Percentiles rank a stretch among this genome's conserved stretches.
These are phyloP conservation scores for Candida ficus DNA, from an alignment of 805 yeast species.

Conservation along the genomic window DNA sequence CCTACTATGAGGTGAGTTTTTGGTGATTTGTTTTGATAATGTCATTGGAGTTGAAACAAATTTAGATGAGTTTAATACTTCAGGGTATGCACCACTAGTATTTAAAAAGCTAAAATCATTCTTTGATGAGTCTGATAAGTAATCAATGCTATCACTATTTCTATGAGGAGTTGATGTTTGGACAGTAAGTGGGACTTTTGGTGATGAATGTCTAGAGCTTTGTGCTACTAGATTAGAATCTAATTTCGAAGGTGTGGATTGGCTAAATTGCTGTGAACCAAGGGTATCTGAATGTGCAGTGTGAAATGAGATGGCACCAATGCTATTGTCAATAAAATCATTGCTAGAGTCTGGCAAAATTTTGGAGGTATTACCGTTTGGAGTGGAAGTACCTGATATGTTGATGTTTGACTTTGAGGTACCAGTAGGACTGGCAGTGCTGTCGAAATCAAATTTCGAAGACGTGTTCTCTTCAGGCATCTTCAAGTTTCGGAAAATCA, in stretches of 20 bases:
- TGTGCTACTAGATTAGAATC: too few species aligned
- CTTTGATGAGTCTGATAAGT: slow-evolving; percentile 7
- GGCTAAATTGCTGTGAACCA: background rate
- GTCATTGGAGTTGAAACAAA: slow-evolving; percentile 6
- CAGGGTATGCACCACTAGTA: slow-evolving; percentile 15
- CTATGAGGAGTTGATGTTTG: slow-evolving; percentile 15
- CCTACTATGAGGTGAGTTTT: slow-evolving; percentile 21
- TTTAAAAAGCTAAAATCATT: slow-evolving; percentile 23
- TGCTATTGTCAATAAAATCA: background rate
- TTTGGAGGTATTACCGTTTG: background rate
- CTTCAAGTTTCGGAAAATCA: too few species aligned
- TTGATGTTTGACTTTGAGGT: too few species aligned
- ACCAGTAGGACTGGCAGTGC: too few species aligned
- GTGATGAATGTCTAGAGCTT: slow-evolving; percentile 8
- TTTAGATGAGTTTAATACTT: background rate
- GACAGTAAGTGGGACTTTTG: slow-evolving; percentile 7
- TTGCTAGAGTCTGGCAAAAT: background rate
- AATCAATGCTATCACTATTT: background rate
- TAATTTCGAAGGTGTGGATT: slow-evolving; percentile 15
- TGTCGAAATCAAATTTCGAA: too few species aligned
- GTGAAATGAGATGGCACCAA: slow-evolving; percentile 14
- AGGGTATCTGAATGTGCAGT: slow-evolving; percentile 18
- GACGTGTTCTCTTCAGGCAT: too few species aligned
- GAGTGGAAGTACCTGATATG: background rate
- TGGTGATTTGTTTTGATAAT: too few species aligned